Percentiles rank a stretch among this genome's conserved stretches.
These are phyloP conservation scores for Shiraia bambusicola DNA, from an alignment of 2,329 filamentous ascomycete species.

Conservation along the genomic window DNA sequence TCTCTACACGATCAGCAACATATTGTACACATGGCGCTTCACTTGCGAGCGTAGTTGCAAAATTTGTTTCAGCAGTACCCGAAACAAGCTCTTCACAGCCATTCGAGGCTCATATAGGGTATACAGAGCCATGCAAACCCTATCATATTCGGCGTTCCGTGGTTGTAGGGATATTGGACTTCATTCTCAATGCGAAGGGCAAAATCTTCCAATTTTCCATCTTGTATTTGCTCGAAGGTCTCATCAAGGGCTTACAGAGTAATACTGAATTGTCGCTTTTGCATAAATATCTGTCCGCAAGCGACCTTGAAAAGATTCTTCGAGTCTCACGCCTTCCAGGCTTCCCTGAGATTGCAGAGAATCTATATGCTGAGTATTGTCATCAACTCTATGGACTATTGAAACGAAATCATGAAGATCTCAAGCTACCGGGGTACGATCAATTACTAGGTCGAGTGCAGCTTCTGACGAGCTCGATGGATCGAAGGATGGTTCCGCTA, in stretches of 20 bases:
- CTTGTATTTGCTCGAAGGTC: conserved; percentile 47
- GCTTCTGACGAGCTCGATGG: conserved; percentile 6
- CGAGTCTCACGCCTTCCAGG: conserved; percentile 42
- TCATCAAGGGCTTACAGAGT: conserved; percentile 38
- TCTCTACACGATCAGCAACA: conserved; percentile 29
- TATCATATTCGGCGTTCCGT: conserved; percentile 13
- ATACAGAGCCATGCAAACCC: conserved; percentile 4
- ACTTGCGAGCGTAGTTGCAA: conserved; percentile 40
- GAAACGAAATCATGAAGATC: background rate
- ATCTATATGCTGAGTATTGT: conserved; percentile 39
- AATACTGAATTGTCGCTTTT: background rate
- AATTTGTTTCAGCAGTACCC: conserved; percentile 25
- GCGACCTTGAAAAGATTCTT: conserved; percentile 38
- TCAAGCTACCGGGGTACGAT: conserved; percentile 21
- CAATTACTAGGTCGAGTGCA: conserved; percentile 13
- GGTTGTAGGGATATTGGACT: conserved; percentile 38
- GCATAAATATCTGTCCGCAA: background rate
- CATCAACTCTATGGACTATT: conserved; percentile 26
- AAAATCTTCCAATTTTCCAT: conserved; percentile 46
- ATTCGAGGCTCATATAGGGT: conserved; percentile 1
- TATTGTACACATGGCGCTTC: conserved; percentile 46
- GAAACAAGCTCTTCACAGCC: background rate
- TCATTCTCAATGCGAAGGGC: conserved; percentile 37
- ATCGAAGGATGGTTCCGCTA: background rate
- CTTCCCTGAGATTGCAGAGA: conserved; percentile 47